Evolutionary conservation across 140 eudicot genomes (phyloP), one percentile per base, ranked within the genome.

Genomic region (Ambrosia hybrid): DNA sequence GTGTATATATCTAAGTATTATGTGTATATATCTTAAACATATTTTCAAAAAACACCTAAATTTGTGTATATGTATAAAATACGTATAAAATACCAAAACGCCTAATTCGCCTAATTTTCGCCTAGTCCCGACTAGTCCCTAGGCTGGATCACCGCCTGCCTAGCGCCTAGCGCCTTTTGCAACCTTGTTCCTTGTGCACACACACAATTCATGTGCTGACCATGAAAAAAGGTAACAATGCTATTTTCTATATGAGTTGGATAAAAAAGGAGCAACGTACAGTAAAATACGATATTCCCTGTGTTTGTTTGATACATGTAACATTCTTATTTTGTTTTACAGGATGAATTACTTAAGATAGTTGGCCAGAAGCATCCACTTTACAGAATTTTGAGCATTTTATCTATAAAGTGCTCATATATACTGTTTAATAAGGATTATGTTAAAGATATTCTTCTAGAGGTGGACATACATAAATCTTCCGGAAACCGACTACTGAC

Each of bases 341-440:
- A 94, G 99, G 97, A 83, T 78, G 97, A 83, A 64, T 73, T 88
- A 76, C 88, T 88, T 13, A 80, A 79, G 74, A 85, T 88, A 75
- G 85, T 94, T 71, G 99, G 99, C 59, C 79, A 86, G 72, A 85
- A 84, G 80, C 96, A 94, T 84, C 87, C 79, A 6, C 95, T 94
- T 57, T 85, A 86, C 78, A 92, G 86, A 75, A 68, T 90, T 72
- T 67, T 94, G 68, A 82, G 85, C 78, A 67, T 61, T 15, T 89
- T 94, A 38, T 88, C 99, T 55, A 56, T 94, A 83, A 94, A 94
- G 79, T 90, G 99, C 83, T 94, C 99, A 46, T 86, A 84, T 80
- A 45, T 83, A 62, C 96, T 94, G 21, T 94, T 90, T 74, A 83
- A 87, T 85, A 94, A 94, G 88, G 99, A 94, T 64, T 87, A 88